These are phyloP conservation scores for Falciphora oryzae DNA, from an alignment of 2,329 filamentous ascomycete species.

Conservation along the genomic window DNA sequence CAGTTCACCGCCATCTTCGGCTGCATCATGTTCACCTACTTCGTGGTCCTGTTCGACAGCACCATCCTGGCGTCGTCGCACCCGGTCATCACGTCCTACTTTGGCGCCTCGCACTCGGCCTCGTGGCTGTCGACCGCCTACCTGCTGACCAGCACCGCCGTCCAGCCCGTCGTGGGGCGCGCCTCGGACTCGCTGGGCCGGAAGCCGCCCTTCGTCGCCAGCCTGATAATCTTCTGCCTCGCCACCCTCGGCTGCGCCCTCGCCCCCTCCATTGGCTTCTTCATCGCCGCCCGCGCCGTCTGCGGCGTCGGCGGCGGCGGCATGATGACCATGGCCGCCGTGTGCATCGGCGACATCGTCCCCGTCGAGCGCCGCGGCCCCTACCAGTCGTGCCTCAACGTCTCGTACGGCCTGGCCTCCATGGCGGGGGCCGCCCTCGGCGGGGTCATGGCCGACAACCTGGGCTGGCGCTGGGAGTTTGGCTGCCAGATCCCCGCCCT, in stretches of 20 bases:
- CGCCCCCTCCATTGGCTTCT: conserved; percentile 60
- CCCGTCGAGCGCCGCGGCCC: conserved; percentile 64
- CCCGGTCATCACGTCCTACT: conserved; percentile 73
- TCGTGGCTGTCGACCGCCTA: conserved; percentile 81
- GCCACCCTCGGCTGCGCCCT: conserved; percentile 66
- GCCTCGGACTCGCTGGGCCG: conserved; percentile 69
- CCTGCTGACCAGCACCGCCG: conserved; percentile 68
- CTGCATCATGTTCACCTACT: conserved; percentile 51
- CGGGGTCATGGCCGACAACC: conserved; percentile 60
- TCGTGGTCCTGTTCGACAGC: conserved; percentile 63
- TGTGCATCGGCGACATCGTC: conserved; percentile 69
- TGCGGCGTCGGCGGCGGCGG: conserved; percentile 71
- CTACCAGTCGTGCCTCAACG: conserved; percentile 67
- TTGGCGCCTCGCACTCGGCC: conserved; percentile 69
- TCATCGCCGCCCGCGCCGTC: conserved; percentile 64
- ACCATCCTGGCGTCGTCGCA: conserved; percentile 80
- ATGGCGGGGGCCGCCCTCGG: conserved; percentile 63
- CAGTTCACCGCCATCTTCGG: conserved; percentile 60
- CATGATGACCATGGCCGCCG: conserved; percentile 60
- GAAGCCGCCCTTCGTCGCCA: conserved; percentile 59
- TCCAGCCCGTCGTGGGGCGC: conserved; percentile 69
- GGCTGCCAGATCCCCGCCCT: conserved; percentile 53
- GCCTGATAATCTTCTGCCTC: conserved; percentile 55
- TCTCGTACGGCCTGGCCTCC: conserved; percentile 54
- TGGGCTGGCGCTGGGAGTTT: conserved; percentile 73